Percentiles rank a stretch among this genome's conserved stretches.
Evolutionary conservation across 1,284 basidiomycete genomes (phyloP).

Genomic region (Rhizopogon hawkerae): DNA sequence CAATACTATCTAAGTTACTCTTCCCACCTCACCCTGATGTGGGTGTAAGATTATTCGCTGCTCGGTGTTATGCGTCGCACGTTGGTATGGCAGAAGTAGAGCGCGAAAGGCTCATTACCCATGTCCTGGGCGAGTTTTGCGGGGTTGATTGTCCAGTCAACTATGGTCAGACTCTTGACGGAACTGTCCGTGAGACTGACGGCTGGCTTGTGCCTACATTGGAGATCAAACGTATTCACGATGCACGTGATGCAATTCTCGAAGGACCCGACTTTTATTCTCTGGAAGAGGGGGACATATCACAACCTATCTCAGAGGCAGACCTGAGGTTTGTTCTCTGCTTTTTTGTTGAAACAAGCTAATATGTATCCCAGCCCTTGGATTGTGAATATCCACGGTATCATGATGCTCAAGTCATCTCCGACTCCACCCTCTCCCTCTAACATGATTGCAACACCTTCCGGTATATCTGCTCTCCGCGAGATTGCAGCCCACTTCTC

Average conservation of each 20-base stretch:
- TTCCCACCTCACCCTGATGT: slow-evolving; percentile 50
- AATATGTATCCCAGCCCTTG: slow-evolving; percentile 34
- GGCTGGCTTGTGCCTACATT: slow-evolving; percentile 73
- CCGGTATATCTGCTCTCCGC: slow-evolving; percentile 52
- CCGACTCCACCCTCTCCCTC: slow-evolving; percentile 29
- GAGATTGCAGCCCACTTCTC: slow-evolving; percentile 61
- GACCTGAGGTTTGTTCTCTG: slow-evolving; percentile 43
- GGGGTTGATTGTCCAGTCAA: slow-evolving; percentile 50
- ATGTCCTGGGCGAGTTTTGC: slow-evolving; percentile 50
- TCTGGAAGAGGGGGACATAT: slow-evolving; percentile 27
- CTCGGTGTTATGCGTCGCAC: slow-evolving; percentile 70
- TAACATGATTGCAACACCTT: slow-evolving; percentile 59
- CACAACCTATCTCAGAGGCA: slow-evolving; percentile 31
- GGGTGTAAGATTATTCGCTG: slow-evolving; percentile 62
- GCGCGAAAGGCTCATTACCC: slow-evolving; percentile 54
- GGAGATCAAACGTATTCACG: slow-evolving; percentile 54
- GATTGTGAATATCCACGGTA: slow-evolving; percentile 53
- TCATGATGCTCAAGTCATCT: slow-evolving; percentile 43
- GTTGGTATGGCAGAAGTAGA: slow-evolving; percentile 71
- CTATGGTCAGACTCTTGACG: slow-evolving; percentile 40
- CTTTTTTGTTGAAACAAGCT: neutral
- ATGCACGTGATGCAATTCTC: slow-evolving; percentile 44
- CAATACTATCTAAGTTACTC: slow-evolving; percentile 50
- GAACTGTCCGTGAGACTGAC: slow-evolving; percentile 41
- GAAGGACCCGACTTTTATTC: slow-evolving; percentile 37